Base-by-base conservation (phyloP, 371 early-diverging fungal genomes). In the Lichtheimia ornata region DNA sequence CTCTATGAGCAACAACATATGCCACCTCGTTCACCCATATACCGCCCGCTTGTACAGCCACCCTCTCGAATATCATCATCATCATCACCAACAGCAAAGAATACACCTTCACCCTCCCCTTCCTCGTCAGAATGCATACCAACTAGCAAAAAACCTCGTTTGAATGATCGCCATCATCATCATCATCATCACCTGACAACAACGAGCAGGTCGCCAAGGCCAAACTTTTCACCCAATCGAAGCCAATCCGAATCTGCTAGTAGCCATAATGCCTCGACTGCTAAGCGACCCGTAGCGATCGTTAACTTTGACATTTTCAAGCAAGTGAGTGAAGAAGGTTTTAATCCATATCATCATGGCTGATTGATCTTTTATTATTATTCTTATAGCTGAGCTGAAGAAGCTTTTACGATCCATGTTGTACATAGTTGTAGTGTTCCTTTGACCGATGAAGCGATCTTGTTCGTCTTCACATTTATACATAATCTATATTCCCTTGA, bases 231-330 rank as follows among this genome's bases (percentile, higher is more conserved):
- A 41, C 42, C 55, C 40, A 55, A 9, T 7, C 22, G 18, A 42
- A 17, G 43, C 6, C 52, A 18, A 15, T 15, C 52, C 2, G 11
- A 35, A 35, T 9, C 35, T 35, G 35, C 35, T 35, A 35, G 11
- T 35, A 35, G 35, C 35, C 6, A 35, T 11, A 35, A 15, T 30
- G 22, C 52, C 12, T 24, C 44, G 20, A 15, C n/a, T 25, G 13
- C 41, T 17, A 71, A 59, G 40, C 65, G 58, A 35, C 71, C 67
- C 12, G 64, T 50, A n/a, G 73, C 73, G 15, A 56, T 69, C 45
- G 73, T 73, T 3, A 73, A 73, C 50, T 73, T 61, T 28, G 61
- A 64, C 40, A 62, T 73, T 24, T 73, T 73, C 47, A 67, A 69
- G 49, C 66, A 73, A 58, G 62, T 73, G 11, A 35, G 35, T 35